These are phyloP conservation scores for Pythium myriotylum DNA, from an alignment of 352 stramenopile genomes.

Conservation along the genomic window DNA sequence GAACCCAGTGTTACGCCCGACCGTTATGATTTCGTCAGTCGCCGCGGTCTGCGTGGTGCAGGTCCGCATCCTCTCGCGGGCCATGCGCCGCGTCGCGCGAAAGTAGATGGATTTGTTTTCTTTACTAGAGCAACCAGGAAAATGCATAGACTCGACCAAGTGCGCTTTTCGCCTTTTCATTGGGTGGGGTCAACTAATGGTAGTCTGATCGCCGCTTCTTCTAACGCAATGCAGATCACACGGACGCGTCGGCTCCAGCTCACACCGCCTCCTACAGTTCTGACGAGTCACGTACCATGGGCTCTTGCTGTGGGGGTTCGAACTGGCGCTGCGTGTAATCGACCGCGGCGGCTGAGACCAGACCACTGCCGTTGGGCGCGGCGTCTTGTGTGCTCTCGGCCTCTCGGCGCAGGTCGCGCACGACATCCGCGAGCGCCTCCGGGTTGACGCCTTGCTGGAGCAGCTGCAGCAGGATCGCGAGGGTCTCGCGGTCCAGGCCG, in stretches of 20 bases:
- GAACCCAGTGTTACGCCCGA: slow-evolving; percentile 76
- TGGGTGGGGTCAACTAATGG: not conserved
- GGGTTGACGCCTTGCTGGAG: slow-evolving; percentile 91
- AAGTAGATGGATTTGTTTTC: slow-evolving; percentile 28
- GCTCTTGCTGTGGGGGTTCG: slow-evolving; percentile 27
- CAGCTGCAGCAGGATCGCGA: slow-evolving; percentile 87
- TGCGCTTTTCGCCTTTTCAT: not conserved
- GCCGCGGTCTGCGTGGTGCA: slow-evolving; percentile 39
- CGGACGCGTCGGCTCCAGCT: not conserved
- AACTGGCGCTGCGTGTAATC: slow-evolving; percentile 18
- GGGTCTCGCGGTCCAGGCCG: slow-evolving; percentile 86
- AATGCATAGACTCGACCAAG: slow-evolving; percentile 2
- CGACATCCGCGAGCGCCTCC: slow-evolving; percentile 84
- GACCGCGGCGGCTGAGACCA: not conserved
- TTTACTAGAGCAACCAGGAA: slow-evolving; percentile 1
- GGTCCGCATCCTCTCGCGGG: slow-evolving; percentile 53
- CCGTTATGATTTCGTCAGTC: slow-evolving; percentile 62
- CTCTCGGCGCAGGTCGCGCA: slow-evolving; percentile 90
- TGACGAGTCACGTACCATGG: slow-evolving; percentile 17
- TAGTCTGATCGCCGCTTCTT: slow-evolving; percentile 36
- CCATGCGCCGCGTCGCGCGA: slow-evolving; percentile 57
- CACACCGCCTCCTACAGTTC: not conserved
- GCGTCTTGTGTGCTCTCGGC: slow-evolving; percentile 30
- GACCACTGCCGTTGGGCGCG: not conserved
- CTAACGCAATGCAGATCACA: slow-evolving; percentile 18